Evolutionary conservation across 805 yeast genomes (phyloP).

Genomic region (Kluyveromyces nonfermentans): DNA sequence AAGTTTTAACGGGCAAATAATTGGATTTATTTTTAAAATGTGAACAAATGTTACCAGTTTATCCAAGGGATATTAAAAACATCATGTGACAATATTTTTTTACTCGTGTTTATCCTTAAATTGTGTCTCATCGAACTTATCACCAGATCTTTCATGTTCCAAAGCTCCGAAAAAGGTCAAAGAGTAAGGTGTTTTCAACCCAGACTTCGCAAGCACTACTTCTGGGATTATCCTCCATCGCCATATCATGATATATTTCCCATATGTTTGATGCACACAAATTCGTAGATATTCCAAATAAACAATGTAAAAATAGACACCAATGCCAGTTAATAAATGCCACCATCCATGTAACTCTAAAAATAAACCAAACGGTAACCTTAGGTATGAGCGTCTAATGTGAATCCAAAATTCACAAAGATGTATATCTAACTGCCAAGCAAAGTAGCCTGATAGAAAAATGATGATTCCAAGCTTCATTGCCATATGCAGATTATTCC

Average conservation of each 20-base stretch:
- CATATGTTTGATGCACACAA: conserved; percentile 49
- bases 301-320: conserved; percentile 77
- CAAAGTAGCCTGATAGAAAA: conserved; percentile 64
- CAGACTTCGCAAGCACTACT: conserved; percentile 21
- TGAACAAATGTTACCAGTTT: no score
- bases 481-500: conserved; percentile 42
- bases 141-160: no score
- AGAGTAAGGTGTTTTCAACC: conserved; percentile 21
- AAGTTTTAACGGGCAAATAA: no score
- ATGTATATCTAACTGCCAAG: conserved; percentile 87
- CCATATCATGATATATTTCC: conserved; percentile 50
- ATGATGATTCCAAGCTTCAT: conserved; percentile 50
- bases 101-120: no score
- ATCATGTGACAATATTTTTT: no score
- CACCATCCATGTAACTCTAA: conserved; percentile 97
- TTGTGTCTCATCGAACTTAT: no score
- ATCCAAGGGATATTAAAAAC: no score
- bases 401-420: conserved; percentile 53
- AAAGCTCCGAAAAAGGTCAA: conserved; percentile 10
- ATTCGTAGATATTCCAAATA: conserved; percentile 69
- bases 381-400: conserved; percentile 57
- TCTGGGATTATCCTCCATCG: conserved; percentile 51
- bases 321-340: conserved; percentile 81
- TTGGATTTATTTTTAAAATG: no score
- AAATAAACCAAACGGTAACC: conserved; percentile 70